Evolutionary conservation across 164 flowering plant species (phyloP).

Genomic region (Annona cherimola): DNA sequence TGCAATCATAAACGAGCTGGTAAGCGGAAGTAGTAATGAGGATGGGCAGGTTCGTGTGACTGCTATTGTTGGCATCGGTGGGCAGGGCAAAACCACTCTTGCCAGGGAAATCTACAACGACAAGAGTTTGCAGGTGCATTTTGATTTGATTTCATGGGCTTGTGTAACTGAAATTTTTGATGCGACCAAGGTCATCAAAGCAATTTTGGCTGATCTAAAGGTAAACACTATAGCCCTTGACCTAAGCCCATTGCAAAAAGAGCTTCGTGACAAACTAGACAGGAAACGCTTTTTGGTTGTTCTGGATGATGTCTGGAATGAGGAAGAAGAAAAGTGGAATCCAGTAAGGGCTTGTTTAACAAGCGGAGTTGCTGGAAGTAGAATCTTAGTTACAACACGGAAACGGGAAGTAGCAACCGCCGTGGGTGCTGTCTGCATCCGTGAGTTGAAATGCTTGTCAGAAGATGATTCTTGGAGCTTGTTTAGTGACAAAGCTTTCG

Average conservation of each 20-base stretch:
- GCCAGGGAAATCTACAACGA: constrained; percentile 1
- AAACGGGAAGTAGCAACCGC: too few species aligned
- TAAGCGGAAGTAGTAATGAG: background rate
- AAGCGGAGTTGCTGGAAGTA: constrained; percentile 7
- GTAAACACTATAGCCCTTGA: background rate
- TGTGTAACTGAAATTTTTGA: constrained; percentile 6
- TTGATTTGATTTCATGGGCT: constrained; percentile 1
- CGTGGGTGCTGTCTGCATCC: too few species aligned
- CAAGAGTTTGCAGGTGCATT: constrained; percentile 3
- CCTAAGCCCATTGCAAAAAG: background rate
- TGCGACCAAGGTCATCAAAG: background rate
- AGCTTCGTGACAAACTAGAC: background rate
- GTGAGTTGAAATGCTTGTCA: too few species aligned
- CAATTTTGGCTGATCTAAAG: background rate
- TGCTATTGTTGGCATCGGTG: background rate
- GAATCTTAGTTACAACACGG: constrained; percentile 13
- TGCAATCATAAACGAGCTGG: background rate
- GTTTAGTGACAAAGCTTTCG: too few species aligned
- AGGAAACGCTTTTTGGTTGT: background rate
- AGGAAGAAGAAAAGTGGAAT: constrained; percentile 2
- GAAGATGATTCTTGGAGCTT: too few species aligned
- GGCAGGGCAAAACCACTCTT: constrained; percentile 1
- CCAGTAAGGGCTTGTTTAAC: background rate
- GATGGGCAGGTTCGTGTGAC: too few species aligned
- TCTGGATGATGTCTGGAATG: constrained; percentile 10